phyloP scores from a whole-genome alignment of 129 eudicot species.

The Oenanthe sinensis region DNA sequence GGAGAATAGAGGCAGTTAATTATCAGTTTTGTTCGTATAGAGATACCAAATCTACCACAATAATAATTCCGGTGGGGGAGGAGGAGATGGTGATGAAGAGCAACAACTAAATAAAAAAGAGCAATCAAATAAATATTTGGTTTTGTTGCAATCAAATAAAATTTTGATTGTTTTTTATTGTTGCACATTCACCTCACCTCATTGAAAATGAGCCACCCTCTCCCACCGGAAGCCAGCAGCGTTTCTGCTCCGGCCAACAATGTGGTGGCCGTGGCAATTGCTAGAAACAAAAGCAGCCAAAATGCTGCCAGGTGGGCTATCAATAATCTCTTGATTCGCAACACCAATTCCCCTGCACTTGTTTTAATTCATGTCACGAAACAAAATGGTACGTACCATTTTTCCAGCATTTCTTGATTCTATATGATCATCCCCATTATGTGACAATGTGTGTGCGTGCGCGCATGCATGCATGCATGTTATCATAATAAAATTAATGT shows the following conservation, averaged over 20 bases:
- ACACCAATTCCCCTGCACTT: conserved; percentile 1
- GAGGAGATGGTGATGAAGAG: neutral
- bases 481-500: neutral
- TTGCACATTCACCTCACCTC: neutral
- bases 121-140: neutral
- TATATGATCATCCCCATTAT: neutral
- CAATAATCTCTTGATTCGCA: conserved; percentile 22
- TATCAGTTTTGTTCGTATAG: neutral
- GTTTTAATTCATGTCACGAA: conserved; percentile 32
- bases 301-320: conserved; percentile 50
- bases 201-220: neutral
- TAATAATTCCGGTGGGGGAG: conserved; percentile 7
- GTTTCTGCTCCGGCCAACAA: conserved; percentile 3
- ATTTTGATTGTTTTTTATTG: neutral
- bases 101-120: neutral
- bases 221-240: neutral
- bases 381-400: conserved; percentile 35
- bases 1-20: neutral
- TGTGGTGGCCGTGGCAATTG: conserved; percentile 36
- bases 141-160: neutral
- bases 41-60: neutral
- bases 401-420: neutral
- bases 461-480: neutral
- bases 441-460: neutral
- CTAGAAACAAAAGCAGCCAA: conserved; percentile 29